Evolutionary conservation across 352 stramenopile species (phyloP).

Genomic region (Peronosclerospora sorghi): DNA sequence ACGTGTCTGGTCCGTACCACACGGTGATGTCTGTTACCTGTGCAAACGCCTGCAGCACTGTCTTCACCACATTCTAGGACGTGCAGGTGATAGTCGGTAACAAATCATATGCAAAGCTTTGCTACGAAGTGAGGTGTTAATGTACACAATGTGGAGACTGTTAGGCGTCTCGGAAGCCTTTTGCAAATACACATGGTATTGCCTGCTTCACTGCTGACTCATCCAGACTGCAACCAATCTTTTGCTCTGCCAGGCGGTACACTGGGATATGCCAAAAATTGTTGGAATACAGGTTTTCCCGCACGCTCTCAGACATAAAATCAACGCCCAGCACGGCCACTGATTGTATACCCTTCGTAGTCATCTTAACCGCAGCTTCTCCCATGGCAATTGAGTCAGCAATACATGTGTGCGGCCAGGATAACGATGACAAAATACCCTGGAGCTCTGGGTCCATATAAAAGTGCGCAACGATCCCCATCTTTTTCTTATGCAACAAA

Average conservation of each 20-base stretch:
- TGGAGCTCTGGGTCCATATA: too few species aligned
- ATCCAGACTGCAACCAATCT: slow-evolving; percentile 93
- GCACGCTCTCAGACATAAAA: slow-evolving; percentile 96
- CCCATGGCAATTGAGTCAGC: slow-evolving; percentile 83
- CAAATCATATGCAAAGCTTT: slow-evolving; percentile 90
- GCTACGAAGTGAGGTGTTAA: slow-evolving; percentile 95
- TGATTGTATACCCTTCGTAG: slow-evolving; percentile 72
- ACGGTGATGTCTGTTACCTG: slow-evolving; percentile 88
- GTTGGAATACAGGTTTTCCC: slow-evolving; percentile 90
- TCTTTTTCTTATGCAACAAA: too few species aligned
- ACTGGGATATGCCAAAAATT: slow-evolving; percentile 87
- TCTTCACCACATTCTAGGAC: slow-evolving; percentile 93
- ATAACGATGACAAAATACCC: too few species aligned
- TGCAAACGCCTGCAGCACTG: slow-evolving; percentile 88
- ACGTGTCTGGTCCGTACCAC: too few species aligned
- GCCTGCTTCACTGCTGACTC: slow-evolving; percentile 88
- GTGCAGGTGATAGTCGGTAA: slow-evolving; percentile 96
- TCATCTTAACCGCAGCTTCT: slow-evolving; percentile 94
- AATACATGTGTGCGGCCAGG: too few species aligned
- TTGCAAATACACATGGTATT: slow-evolving; percentile 90
- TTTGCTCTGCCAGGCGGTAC: slow-evolving; percentile 86
- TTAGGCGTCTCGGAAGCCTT: slow-evolving; percentile 81
- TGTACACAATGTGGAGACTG: slow-evolving; percentile 96
- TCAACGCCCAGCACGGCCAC: slow-evolving; percentile 94
- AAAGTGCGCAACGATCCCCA: too few species aligned